Base-by-base conservation (phyloP, 2,329 filamentous ascomycete genomes). In the Cladosporium sp. region DNA sequence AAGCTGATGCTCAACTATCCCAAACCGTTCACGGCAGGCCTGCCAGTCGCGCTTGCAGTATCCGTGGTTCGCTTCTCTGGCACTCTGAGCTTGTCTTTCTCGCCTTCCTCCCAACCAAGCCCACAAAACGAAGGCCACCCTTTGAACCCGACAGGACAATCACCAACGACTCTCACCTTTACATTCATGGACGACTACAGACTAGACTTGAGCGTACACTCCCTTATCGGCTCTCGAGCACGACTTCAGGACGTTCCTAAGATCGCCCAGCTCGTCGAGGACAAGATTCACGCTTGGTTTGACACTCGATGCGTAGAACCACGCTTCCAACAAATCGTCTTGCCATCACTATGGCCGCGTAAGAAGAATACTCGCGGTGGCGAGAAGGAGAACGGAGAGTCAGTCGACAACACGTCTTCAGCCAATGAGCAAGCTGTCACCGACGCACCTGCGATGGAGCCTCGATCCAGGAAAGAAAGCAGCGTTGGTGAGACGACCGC, bases 1-100 rank as follows among this genome's bases (percentile, higher is more conserved):
- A 96, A 94, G 66, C 78, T 99, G 61, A 81, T 96, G 48, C 81
- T 99, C 57, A 99, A 99, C 74, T 99, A 96, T 71, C 94, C 94
- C 0, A 95, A 92, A 70, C 90, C 90, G 7, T 80, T 91, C 55
- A 90, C 91, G 5, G 94, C 94, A 0, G 88, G 97, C 7, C 79
- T 99, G 1, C 94, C 94, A 2, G 92, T 99, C 17, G 94, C 93
- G 0, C 78, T 99, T 34, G 88, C 92, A 0, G 92, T 99, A 12
- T 94, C 88, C 15, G 89, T 99, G 15, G 90, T 96, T 15, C 83
- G 94, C 13, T 99, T 99, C 73, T 97, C 91, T 48, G 94, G 94
- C 40, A 99, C 94, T 0, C 77, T 99, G 17, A 95, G 90, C 44
- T 89, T 97, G 44, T 96, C 91, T 1, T 96, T 97, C 69, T 90